phyloP scores from a whole-genome alignment of 2,329 filamentous ascomycete genomes.

The Drechmeria coniospora region DNA sequence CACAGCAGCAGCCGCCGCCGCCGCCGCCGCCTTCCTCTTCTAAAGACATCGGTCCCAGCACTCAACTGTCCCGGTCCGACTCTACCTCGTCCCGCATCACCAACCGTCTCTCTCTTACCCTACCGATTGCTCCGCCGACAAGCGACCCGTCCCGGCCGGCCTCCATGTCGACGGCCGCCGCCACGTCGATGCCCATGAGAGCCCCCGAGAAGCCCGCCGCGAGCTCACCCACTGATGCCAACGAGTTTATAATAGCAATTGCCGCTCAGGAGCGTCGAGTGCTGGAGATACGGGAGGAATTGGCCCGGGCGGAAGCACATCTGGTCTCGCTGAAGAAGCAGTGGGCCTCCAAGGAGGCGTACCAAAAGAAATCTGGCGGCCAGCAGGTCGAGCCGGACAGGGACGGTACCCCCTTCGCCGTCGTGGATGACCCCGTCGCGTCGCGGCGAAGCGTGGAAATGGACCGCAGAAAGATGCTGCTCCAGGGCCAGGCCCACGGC shows the following conservation, averaged over 20 bases:
- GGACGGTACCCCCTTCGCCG: conserved; percentile 1
- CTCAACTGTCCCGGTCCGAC: conserved; percentile 33
- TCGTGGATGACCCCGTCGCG: conserved; percentile 14
- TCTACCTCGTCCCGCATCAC: conserved; percentile 37
- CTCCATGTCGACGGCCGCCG: conserved; percentile 22
- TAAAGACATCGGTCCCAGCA: conserved; percentile 22
- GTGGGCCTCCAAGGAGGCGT: conserved; percentile 64
- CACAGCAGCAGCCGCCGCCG: too few relatives aligned
- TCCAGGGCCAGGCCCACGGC: conserved; percentile 32
- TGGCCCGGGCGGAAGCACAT: conserved; percentile 67
- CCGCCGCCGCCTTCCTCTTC: conserved; percentile 22
- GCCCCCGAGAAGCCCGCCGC: conserved; percentile 29
- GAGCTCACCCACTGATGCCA: conserved; percentile 36
- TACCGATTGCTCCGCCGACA: conserved; percentile 43
- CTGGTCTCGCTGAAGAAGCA: conserved; percentile 65
- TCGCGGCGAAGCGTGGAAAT: conserved; percentile 40
- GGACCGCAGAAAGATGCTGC: conserved; percentile 56
- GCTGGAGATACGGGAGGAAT: conserved; percentile 78
- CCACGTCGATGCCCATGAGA: conserved; percentile 32
- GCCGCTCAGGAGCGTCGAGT: conserved; percentile 85
- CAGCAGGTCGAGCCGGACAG: conserved; percentile 3
- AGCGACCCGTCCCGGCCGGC: conserved; percentile 35
- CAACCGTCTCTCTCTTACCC: conserved; percentile 44
- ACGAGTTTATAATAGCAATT: conserved; percentile 71
- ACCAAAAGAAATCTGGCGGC: conserved; percentile 49